A percentile compares a stretch with the other conserved stretches of the same genome.
These are phyloP conservation scores for Fraxinus xanthoxyloides DNA, from an alignment of 305 asterid genomes.

Conservation along the genomic window DNA sequence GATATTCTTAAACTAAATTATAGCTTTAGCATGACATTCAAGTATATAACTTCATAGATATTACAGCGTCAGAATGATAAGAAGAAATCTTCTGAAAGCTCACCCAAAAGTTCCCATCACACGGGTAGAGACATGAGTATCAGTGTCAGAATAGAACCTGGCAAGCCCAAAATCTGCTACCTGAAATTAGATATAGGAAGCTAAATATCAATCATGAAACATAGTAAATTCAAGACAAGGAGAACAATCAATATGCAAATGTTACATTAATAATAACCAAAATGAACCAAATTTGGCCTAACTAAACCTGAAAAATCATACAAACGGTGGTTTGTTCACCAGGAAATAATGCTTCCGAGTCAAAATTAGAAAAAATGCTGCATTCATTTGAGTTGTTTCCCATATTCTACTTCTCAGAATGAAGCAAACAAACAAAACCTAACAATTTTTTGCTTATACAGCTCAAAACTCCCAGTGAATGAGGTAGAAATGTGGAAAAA, in stretches of 20 bases:
- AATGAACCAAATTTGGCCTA: background rate
- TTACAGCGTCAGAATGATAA: slow-evolving; percentile 4
- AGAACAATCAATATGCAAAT: background rate
- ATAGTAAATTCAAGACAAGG: background rate
- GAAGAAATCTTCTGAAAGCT: slow-evolving; percentile 19
- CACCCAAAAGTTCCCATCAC: slow-evolving; percentile 99
- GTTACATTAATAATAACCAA: background rate
- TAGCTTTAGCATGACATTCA: slow-evolving; percentile 1
- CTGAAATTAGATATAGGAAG: slow-evolving; percentile 37
- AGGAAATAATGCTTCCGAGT: background rate
- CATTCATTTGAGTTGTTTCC: background rate
- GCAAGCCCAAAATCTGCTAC: slow-evolving; percentile 99
- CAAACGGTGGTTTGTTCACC: background rate
- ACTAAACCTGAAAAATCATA: background rate
- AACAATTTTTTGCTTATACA: background rate
- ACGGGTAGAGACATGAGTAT: slow-evolving; percentile 90
- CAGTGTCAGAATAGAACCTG: slow-evolving; percentile 70
- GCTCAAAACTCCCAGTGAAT: background rate
- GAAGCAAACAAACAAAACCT: background rate
- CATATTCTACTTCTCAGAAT: background rate
- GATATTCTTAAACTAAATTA: slow-evolving; percentile 3
- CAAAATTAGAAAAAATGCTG: background rate
- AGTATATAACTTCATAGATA: slow-evolving; percentile 1
- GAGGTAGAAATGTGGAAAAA: background rate
- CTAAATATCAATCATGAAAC: slow-evolving; percentile 12